A percentile compares a stretch with the other conserved stretches of the same genome.
Conservation (phyloP, 495 filamentous ascomycete genomes). For the Cairneyella variabilis region DNA sequence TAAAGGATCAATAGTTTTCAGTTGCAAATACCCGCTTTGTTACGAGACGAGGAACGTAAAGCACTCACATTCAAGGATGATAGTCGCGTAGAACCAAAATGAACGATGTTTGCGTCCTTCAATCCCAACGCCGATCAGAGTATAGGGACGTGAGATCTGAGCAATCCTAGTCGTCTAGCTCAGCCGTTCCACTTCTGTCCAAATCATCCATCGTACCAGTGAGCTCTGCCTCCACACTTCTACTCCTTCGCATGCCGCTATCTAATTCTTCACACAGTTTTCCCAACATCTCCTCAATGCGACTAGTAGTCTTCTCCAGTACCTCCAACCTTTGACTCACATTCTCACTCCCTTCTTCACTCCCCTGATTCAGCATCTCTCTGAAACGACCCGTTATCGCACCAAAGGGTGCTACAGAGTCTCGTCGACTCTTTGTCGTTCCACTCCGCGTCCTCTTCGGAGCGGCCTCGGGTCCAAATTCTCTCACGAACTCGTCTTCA, state of each 20-base stretch:
- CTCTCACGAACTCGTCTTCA: conserved; percentile 12
- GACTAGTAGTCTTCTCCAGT: conserved; percentile 26
- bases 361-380: conserved; percentile 17
- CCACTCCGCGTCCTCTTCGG: neutral
- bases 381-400: conserved; percentile 24
- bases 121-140: too few species aligned
- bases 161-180: conserved; percentile 10
- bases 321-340: conserved; percentile 25
- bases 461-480: conserved; percentile 11
- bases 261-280: conserved; percentile 21
- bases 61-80: too few species aligned
- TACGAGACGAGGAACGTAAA: too few species aligned
- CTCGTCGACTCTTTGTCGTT: conserved; percentile 21
- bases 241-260: conserved; percentile 19
- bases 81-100: too few species aligned
- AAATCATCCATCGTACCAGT: conserved; percentile 11
- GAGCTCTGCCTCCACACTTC: neutral
- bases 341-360: conserved; percentile 22
- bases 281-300: conserved; percentile 31
- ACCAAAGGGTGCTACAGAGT: conserved; percentile 28
- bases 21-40: too few species aligned
- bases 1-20: too few species aligned
- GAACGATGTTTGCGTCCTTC: too few species aligned
- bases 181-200: conserved; percentile 12
- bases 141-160: too few species aligned